Conservation (phyloP, 495 filamentous ascomycete genomes). For the Tuber calosporum region DNA sequence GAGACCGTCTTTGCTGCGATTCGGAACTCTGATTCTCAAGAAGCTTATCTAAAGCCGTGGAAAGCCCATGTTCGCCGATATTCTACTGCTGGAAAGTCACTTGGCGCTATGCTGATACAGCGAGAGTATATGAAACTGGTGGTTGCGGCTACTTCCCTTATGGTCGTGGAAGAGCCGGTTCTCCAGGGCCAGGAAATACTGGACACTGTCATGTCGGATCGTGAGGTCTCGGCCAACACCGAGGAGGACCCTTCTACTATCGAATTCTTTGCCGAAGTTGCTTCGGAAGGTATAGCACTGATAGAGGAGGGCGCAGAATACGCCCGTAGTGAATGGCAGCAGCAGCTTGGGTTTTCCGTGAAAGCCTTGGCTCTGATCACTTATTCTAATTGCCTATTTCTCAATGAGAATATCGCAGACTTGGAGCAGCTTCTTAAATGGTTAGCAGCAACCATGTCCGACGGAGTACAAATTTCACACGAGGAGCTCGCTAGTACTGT, state of each 20-base stretch:
- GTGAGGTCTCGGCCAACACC: slow-evolving; percentile 35
- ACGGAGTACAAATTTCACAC: slow-evolving; percentile 73
- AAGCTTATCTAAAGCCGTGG: slow-evolving; percentile 61
- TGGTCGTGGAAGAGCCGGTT: slow-evolving; percentile 56
- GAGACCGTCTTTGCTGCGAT: slow-evolving; percentile 84
- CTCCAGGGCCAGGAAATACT: slow-evolving; percentile 61
- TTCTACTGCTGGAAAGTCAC: slow-evolving; percentile 63
- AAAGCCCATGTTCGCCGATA: slow-evolving; percentile 76
- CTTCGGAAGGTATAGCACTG: slow-evolving; percentile 70
- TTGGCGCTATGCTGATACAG: slow-evolving; percentile 88
- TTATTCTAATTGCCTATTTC: slow-evolving; percentile 73
- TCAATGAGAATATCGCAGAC: slow-evolving; percentile 73
- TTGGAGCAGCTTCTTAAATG: slow-evolving; percentile 73
- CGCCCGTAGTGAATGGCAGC: slow-evolving; percentile 77
- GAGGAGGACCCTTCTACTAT: slow-evolving; percentile 53
- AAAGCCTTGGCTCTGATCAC: slow-evolving; percentile 75
- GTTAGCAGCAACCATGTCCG: slow-evolving; percentile 70
- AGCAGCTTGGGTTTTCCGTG: slow-evolving; percentile 73
- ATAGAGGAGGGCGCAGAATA: slow-evolving; percentile 89
- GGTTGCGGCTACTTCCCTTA: slow-evolving; percentile 64
- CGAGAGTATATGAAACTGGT: slow-evolving; percentile 78
- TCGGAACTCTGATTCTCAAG: slow-evolving; percentile 51
- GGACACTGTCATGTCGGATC: slow-evolving; percentile 60
- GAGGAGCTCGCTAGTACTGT: slow-evolving; percentile 64
- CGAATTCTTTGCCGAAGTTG: slow-evolving; percentile 64